Base-by-base conservation (phyloP, 768 basidiomycete species). In the Tylopilus sp. region DNA sequence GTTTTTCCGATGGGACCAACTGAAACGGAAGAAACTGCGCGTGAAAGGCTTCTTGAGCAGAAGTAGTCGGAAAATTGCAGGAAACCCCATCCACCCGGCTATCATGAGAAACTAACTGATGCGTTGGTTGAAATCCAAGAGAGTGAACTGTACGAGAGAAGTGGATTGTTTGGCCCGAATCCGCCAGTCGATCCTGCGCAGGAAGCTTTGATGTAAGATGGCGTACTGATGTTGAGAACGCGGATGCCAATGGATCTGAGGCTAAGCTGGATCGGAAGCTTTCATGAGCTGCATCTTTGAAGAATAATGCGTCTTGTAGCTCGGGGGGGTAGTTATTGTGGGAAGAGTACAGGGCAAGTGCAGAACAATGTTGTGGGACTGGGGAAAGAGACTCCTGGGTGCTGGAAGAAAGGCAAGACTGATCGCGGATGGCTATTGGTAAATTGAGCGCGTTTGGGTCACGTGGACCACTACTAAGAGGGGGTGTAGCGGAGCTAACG, bases 161-260 rank as follows among this genome's bases (percentile, higher is more conserved):
- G 26, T 56, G 41, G 17, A 33, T 36, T 25, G 50, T 36, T 33
- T 61, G 54, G 49, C 60, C 63, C 14, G 57, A 53, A 16, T 63
- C 62, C 40, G 57, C 37, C 21, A 62, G 66, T 45, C 61, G 56
- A 33, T 49, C 50, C 11, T 66, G 54, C 19, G 48, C 34, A 41
- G 73, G 63, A 38, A 63, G 59, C 22, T 69, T 72, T 17, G 69
- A 65, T 43, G 68, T 54, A 31, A 69, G 57, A 19, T 65, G 71
- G n/a, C 66, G 64, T 51, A 59, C 65, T 21, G 74, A 69, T 54
- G 69, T 62, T 34, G 69, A 70, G 33, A 61, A 54, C 30, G 53
- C 52, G 52, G 63, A 53, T 29, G 56, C 30, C n/a, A n/a, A n/a
- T n/a, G n/a, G n/a, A 25, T 52, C 52, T 10, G 53, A 52, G n/a